Conservation (phyloP, 192 early-diverging fungal species). For the Gamsiella multidivaricata region DNA sequence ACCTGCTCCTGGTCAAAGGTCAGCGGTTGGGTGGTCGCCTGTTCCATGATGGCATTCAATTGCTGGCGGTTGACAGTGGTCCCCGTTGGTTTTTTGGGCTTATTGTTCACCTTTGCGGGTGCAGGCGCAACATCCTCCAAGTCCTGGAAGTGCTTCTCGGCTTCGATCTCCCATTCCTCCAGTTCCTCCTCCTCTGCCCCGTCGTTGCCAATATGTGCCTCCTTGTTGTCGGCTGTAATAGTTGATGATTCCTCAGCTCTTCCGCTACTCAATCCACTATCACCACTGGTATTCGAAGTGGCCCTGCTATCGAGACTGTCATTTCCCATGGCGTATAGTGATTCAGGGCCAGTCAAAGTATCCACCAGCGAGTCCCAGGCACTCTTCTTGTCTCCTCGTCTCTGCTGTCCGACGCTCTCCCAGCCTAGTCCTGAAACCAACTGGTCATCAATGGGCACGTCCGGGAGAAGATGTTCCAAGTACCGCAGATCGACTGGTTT, state of each 20-base stretch:
- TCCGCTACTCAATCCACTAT: neutral
- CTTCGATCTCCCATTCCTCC: constrained; percentile 53
- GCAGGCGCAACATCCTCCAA: constrained; percentile 40
- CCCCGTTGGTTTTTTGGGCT: constrained; percentile 17
- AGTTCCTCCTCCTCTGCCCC: constrained; percentile 33
- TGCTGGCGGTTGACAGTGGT: constrained; percentile 28
- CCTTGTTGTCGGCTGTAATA: neutral
- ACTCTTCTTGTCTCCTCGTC: neutral
- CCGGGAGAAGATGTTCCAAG: constrained; percentile 14
- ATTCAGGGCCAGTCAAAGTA: neutral
- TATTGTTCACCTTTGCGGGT: constrained; percentile 7
- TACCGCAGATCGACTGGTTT: constrained; percentile 22
- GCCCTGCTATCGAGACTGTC: no score
- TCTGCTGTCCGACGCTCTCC: constrained; percentile 10
- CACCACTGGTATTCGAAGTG: no score
- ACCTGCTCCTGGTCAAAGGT: constrained; percentile 53
- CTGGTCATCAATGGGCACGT: constrained; percentile 40
- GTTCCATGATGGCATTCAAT: constrained; percentile 46
- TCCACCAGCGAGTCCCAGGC: constrained; percentile 20
- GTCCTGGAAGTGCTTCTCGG: constrained; percentile 47
- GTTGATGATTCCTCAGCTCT: neutral
- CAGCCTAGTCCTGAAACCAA: constrained; percentile 24
- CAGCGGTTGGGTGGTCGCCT: constrained; percentile 35
- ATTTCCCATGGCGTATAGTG: neutral
- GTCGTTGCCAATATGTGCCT: neutral